These are phyloP conservation scores for Santalum album DNA, from an alignment of 164 flowering plant genomes.

Conservation along the genomic window DNA sequence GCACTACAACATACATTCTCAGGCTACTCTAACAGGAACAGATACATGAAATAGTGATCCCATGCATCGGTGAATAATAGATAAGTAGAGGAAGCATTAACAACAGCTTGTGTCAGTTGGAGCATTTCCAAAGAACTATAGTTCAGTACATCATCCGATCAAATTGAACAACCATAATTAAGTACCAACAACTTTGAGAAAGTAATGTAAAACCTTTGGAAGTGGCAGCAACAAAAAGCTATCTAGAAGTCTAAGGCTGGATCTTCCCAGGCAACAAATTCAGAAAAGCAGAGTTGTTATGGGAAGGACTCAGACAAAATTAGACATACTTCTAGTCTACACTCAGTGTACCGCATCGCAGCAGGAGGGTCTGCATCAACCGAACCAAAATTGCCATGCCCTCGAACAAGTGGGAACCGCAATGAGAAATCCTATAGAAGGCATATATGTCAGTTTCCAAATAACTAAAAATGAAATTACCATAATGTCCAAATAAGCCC, in stretches of 20 bases:
- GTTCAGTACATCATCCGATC: not conserved
- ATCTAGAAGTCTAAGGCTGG: not conserved
- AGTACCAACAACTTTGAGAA: too few relatives aligned
- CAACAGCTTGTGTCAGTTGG: not conserved
- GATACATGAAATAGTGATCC: not conserved
- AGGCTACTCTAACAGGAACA: not conserved
- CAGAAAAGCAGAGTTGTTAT: not conserved
- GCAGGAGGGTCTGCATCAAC: slow-evolving; percentile 98
- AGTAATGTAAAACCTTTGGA: not conserved
- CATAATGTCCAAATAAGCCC: not conserved
- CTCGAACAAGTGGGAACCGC: slow-evolving; percentile 74
- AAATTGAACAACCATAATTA: not conserved
- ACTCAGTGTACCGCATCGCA: slow-evolving; percentile 98
- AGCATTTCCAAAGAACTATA: not conserved
- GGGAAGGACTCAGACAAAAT: not conserved
- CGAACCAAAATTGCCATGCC: slow-evolving; percentile 99
- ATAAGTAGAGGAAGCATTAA: not conserved
- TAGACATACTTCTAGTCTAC: slow-evolving; percentile 75
- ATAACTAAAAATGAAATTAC: not conserved
- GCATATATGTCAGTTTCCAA: not conserved
- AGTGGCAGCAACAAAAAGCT: not conserved
- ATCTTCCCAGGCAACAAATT: not conserved
- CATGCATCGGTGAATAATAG: not conserved
- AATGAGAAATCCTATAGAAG: slow-evolving; percentile 75
- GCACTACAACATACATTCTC: not conserved